Percentiles rank a stretch among this genome's conserved stretches.
These are phyloP conservation scores for Herpotrichia juniperi DNA, from an alignment of 2,329 filamentous ascomycete species.

Conservation along the genomic window DNA sequence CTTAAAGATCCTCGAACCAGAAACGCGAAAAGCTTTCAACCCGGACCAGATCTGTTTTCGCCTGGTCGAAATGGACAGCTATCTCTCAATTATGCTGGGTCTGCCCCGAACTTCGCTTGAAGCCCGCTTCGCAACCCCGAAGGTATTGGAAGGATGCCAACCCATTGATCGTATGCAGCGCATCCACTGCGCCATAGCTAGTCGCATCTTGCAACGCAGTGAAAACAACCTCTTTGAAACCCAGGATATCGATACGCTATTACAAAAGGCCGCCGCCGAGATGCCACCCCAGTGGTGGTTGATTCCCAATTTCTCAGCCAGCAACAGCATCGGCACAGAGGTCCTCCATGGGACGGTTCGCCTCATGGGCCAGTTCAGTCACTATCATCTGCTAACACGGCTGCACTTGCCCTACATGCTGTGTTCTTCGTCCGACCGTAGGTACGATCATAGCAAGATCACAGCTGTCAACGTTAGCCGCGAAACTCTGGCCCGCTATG, in stretches of 20 bases:
- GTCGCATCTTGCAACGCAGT: constrained; percentile 49
- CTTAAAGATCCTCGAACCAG: constrained; percentile 12
- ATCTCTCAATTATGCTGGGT: constrained; percentile 50
- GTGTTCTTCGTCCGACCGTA: constrained; percentile 9
- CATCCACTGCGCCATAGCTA: constrained; percentile 38
- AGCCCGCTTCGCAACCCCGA: constrained; percentile 16
- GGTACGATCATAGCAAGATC: constrained; percentile 20
- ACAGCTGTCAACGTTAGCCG: constrained; percentile 21
- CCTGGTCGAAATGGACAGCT: constrained; percentile 46
- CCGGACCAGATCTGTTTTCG: constrained; percentile 46
- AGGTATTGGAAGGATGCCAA: constrained; percentile 18
- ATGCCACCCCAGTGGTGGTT: constrained; percentile 33
- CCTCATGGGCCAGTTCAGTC: constrained; percentile 18
- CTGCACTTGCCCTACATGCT: constrained; percentile 27
- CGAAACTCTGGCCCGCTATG: constrained; percentile 18
- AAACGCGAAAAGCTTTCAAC: constrained; percentile 12
- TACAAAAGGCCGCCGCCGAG: constrained; percentile 16
- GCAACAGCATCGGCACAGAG: background rate
- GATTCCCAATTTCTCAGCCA: constrained; percentile 10
- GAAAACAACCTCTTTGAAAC: constrained; percentile 32
- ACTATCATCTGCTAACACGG: constrained; percentile 20
- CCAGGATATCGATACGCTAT: constrained; percentile 23
- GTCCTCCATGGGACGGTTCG: constrained; percentile 12
- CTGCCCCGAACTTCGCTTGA: constrained; percentile 42
- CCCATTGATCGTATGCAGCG: constrained; percentile 41